Evolutionary conservation across 495 filamentous ascomycete species (phyloP).

Genomic region (Penicillium bialowiezense): DNA sequence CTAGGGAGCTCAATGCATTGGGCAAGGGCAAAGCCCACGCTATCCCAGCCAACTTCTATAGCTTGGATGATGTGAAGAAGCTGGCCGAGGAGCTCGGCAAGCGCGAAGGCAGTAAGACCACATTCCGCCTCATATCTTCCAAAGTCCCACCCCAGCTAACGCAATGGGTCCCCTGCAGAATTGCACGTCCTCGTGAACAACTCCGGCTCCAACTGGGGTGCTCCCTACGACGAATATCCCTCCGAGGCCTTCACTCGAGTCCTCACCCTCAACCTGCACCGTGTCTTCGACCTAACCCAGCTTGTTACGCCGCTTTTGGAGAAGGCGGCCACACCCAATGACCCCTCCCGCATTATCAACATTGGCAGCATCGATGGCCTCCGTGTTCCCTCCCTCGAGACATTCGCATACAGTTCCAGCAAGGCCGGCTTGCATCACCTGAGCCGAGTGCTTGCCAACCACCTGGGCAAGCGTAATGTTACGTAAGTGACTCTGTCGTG

Average conservation of each 20-base stretch:
- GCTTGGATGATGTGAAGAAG: constrained; percentile 64
- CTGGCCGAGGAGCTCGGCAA: constrained; percentile 61
- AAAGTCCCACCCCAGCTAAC: constrained; percentile 2
- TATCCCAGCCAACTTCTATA: constrained; percentile 71
- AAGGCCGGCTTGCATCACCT: constrained; percentile 77
- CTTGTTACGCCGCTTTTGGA: constrained; percentile 70
- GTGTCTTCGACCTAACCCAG: constrained; percentile 76
- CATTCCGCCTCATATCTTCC: no score
- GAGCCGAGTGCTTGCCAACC: constrained; percentile 65
- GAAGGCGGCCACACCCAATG: constrained; percentile 39
- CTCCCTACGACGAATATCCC: constrained; percentile 64
- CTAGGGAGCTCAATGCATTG: constrained; percentile 57
- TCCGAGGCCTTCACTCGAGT: constrained; percentile 67
- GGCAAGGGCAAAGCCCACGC: constrained; percentile 61
- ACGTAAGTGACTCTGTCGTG: constrained; percentile 46
- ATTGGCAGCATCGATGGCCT: constrained; percentile 72
- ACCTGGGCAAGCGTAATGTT: constrained; percentile 66
- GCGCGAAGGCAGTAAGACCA: constrained; percentile 56
- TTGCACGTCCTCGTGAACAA: constrained; percentile 81
- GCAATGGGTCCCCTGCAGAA: constrained; percentile 30
- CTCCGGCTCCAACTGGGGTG: constrained; percentile 72
- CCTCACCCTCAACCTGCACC: constrained; percentile 75
- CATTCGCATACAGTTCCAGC: constrained; percentile 70
- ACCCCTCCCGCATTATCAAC: constrained; percentile 69
- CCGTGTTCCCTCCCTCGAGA: constrained; percentile 63